phyloP scores from a whole-genome alignment of 208 protist species.

The Herpetomonas tarakana region DNA sequence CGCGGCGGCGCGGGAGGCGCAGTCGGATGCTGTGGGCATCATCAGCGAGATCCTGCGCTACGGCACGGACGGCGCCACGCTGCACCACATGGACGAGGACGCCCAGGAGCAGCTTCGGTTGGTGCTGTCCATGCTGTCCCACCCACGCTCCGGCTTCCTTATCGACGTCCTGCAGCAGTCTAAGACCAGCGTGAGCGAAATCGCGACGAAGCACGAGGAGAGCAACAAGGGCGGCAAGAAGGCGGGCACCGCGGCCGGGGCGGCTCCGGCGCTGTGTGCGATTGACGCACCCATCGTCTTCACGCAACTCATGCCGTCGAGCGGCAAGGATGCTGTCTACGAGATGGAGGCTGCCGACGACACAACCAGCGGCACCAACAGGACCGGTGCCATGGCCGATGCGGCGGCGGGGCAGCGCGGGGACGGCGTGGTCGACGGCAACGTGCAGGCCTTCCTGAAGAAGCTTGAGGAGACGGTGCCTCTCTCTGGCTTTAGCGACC shows the following conservation, averaged over 20 bases:
- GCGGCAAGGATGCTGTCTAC: conserved; percentile 48
- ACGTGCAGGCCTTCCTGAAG: conserved; percentile 60
- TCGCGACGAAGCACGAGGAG: conserved; percentile 14
- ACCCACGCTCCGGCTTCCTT: conserved; percentile 45
- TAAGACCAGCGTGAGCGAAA: conserved; percentile 39
- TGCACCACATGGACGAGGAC: conserved; percentile 72
- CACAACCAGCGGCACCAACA: conserved; percentile 3
- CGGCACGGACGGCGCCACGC: conserved; percentile 37
- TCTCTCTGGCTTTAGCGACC: conserved; percentile 96
- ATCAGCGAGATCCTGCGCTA: conserved; percentile 74
- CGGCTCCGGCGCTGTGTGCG: conserved; percentile 20
- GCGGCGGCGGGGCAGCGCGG: conserved; percentile 9
- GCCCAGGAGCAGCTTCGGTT: conserved; percentile 89
- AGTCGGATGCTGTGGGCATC: conserved; percentile 65
- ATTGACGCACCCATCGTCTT: conserved; percentile 77
- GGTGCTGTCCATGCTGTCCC: conserved; percentile 55
- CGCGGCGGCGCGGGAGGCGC: conserved; percentile 25
- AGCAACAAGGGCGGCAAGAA: conserved; percentile 8
- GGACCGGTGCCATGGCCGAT: conserved; percentile 19
- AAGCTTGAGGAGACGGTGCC: conserved; percentile 88
- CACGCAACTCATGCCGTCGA: conserved; percentile 52
- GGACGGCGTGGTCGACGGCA: conserved; percentile 18
- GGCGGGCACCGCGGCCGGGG: conserved; percentile 1
- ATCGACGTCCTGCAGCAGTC: conserved; percentile 76
- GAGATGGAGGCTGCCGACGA: conserved; percentile 55